A percentile compares a stretch with the other conserved stretches of the same genome.
These are phyloP conservation scores for Metarhizium sp. DNA, from an alignment of 2,329 filamentous ascomycete species.

Conservation along the genomic window DNA sequence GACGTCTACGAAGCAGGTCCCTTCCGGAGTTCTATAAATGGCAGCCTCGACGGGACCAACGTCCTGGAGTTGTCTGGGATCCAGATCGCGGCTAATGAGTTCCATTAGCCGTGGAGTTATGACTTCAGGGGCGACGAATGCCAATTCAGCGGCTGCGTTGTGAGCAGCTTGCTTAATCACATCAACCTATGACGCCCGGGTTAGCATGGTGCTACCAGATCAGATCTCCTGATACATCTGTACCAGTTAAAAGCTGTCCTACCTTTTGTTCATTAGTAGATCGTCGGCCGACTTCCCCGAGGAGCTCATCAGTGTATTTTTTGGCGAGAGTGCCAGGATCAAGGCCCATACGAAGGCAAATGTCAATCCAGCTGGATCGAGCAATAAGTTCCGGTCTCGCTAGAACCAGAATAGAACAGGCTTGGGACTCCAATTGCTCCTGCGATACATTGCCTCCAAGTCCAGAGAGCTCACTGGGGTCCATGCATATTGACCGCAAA, in stretches of 20 bases:
- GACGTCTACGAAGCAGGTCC: slow-evolving; percentile 82
- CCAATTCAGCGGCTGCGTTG: slow-evolving; percentile 79
- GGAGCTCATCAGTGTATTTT: slow-evolving; percentile 51
- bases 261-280: slow-evolving; percentile 46
- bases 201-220: slow-evolving; percentile 12
- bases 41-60: slow-evolving; percentile 84
- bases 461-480: slow-evolving; percentile 38
- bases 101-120: slow-evolving; percentile 69
- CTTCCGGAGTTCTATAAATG: slow-evolving; percentile 85
- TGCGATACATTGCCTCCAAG: slow-evolving; percentile 33
- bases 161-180: slow-evolving; percentile 61
- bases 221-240: neutral
- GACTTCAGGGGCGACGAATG: slow-evolving; percentile 80
- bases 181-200: slow-evolving; percentile 15
- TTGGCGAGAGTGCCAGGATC: slow-evolving; percentile 75
- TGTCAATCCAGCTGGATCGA: slow-evolving; percentile 76
- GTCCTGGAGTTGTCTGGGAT: slow-evolving; percentile 56
- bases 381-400: slow-evolving; percentile 71
- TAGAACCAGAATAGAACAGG: slow-evolving; percentile 69
- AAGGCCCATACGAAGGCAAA: slow-evolving; percentile 68
- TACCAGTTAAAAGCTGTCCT: slow-evolving; percentile 3
- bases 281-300: slow-evolving; percentile 54
- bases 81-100: slow-evolving; percentile 65
- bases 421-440: slow-evolving; percentile 53
- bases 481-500: slow-evolving; percentile 54